These are phyloP conservation scores for Mariannaea elegans DNA, from an alignment of 2,329 filamentous ascomycete species.

Conservation along the genomic window DNA sequence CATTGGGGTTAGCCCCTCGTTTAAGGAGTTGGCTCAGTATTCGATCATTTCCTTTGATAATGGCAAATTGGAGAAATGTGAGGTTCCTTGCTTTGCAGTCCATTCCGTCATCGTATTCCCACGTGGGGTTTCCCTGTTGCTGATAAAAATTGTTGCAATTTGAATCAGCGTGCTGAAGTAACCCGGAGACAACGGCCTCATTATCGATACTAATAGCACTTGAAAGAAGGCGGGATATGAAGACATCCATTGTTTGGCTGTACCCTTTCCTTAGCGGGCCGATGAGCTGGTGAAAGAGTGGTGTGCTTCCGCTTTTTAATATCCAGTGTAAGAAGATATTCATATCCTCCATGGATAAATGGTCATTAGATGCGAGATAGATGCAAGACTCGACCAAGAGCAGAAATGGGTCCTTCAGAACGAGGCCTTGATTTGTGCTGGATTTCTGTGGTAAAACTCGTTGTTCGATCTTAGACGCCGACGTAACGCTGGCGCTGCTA, in stretches of 20 bases:
- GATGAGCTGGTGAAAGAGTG: background rate
- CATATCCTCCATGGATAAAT: background rate
- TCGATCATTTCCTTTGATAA: background rate
- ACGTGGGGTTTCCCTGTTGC: background rate
- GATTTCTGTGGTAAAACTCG: background rate
- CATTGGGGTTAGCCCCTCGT: background rate
- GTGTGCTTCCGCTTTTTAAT: background rate
- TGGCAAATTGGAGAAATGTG: slow-evolving; percentile 1
- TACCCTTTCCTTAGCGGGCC: background rate
- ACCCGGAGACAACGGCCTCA: background rate
- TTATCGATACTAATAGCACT: background rate
- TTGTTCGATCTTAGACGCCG: background rate
- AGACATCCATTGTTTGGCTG: background rate
- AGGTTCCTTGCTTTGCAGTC: background rate
- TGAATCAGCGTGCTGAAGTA: background rate
- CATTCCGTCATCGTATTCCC: background rate
- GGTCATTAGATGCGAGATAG: background rate
- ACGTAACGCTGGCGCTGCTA: no score
- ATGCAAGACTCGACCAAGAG: background rate
- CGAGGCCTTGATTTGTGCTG: background rate
- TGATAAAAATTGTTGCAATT: background rate
- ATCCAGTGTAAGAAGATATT: background rate
- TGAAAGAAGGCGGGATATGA: background rate
- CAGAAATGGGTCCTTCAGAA: background rate
- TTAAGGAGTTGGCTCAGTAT: background rate